Evolutionary conservation across 2,329 filamentous ascomycete species (phyloP), one percentile per base, ranked within the genome.

Genomic region (Fusarium irregulare): DNA sequence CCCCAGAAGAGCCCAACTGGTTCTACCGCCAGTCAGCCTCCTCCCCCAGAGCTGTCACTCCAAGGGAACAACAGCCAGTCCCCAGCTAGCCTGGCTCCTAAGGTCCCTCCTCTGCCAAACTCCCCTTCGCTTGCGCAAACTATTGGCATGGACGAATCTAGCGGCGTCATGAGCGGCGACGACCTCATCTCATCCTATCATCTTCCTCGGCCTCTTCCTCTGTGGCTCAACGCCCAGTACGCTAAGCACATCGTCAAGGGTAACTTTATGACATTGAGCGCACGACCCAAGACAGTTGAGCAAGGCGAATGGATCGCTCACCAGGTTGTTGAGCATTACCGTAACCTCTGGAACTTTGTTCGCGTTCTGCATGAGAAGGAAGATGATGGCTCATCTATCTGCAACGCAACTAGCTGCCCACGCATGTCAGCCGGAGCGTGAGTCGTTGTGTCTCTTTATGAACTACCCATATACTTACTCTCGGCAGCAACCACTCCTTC

Each of bases 181-280:
- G 87, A 88, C 60, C 78, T 87, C 54, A 84, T 90, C 70, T 83
- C 83, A 72, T 83, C 83, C 14, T 90, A 90, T 76, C 88, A 91
- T 73, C 83, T 92, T 64, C 91, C 91, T 63, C 86, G 88, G 42
- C 87, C 88, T 32, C 83, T 89, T 64, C 92, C 92, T 42, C 67
- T 76, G 47, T 94, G 92, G 89, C 88, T 94, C 75, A 91, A 92
- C 76, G 87, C 91, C 54, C 84, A 89, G 70, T 92, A 93, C 77
- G 91, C 92, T 60, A 93, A 92, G 78, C 90, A 97, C 77, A 97
- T 97, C 72, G 94, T 98, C 77, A 97, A 96, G 84, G 95, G 95
- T 60, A 98, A 98, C 83, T 98, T 98, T 78, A 93, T 97, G 91
- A 98, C 95, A n/a, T 83, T 98, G 67, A 97, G 95, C 76, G 93